phyloP scores from a whole-genome alignment of 2,329 filamentous ascomycete species.

The Macrophomina pseudophaseolina region DNA sequence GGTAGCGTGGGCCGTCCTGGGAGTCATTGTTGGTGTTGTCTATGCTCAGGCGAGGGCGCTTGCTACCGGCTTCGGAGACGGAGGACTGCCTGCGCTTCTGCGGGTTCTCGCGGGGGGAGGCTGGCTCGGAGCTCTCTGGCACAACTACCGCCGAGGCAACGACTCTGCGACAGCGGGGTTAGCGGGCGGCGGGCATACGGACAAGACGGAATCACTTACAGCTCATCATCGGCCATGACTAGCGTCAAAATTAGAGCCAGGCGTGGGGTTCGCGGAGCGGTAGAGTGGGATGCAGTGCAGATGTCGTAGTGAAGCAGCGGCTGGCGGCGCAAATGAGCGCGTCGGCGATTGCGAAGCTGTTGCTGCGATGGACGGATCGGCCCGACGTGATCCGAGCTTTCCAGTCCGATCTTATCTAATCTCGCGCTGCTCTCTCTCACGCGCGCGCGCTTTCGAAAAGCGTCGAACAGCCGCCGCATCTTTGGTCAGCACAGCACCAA shows the following conservation, averaged over 20 bases:
- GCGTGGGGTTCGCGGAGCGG: not conserved
- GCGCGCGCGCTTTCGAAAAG: constrained; percentile 5
- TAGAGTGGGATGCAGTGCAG: not conserved
- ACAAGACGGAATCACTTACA: constrained; percentile 13
- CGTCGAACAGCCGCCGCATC: constrained; percentile 1
- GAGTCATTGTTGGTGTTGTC: constrained; percentile 34
- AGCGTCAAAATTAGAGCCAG: not conserved
- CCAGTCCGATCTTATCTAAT: constrained; percentile 21
- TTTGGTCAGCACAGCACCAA: constrained; percentile 3
- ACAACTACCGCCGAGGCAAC: constrained; percentile 62
- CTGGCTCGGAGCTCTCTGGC: constrained; percentile 47
- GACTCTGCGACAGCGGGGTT: constrained; percentile 36
- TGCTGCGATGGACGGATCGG: constrained; percentile 6
- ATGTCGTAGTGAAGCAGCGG: not conserved
- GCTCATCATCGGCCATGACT: constrained; percentile 28
- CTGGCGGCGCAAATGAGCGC: constrained; percentile 18
- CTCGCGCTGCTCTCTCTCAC: not conserved
- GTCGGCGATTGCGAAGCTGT: constrained; percentile 23
- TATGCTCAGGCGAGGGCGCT: constrained; percentile 58
- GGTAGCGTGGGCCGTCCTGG: constrained; percentile 31
- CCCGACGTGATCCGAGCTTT: constrained; percentile 14
- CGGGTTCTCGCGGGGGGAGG: constrained; percentile 36
- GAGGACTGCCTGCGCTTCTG: constrained; percentile 63
- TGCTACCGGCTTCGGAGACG: constrained; percentile 54
- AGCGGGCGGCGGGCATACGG: not conserved